phyloP scores from a whole-genome alignment of 2,329 filamentous ascomycete species.

The Hypoxylon sp. region DNA sequence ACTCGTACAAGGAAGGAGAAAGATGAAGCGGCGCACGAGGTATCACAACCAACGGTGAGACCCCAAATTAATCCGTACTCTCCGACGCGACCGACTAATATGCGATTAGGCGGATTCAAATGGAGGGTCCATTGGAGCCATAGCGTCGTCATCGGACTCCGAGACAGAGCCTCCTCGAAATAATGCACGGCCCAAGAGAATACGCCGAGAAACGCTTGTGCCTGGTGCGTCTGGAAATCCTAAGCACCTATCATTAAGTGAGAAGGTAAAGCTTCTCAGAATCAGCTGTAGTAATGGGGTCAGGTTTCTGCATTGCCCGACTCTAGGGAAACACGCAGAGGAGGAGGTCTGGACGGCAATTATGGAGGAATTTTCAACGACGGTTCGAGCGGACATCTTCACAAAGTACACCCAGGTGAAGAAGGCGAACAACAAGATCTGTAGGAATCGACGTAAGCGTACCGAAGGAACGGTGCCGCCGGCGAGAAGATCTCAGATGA shows the following conservation, averaged over 20 bases:
- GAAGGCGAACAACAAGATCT: slow-evolving; percentile 21
- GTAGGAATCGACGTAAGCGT: slow-evolving; percentile 32
- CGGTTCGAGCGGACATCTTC: slow-evolving; percentile 34
- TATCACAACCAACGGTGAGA: slow-evolving; percentile 3
- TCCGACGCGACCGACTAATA: background rate
- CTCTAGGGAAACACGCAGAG: slow-evolving; percentile 27
- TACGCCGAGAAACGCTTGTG: background rate
- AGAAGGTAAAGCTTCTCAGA: slow-evolving; percentile 39
- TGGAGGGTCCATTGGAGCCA: background rate
- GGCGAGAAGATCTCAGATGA: slow-evolving; percentile 17
- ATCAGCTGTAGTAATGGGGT: slow-evolving; percentile 27
- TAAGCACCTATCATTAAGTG: slow-evolving; percentile 17
- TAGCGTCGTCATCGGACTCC: background rate
- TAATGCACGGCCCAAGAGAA: background rate
- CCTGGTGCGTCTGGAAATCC: background rate
- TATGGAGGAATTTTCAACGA: slow-evolving; percentile 36
- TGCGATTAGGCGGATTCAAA: slow-evolving; percentile 1
- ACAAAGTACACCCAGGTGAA: slow-evolving; percentile 31
- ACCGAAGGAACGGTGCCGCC: slow-evolving; percentile 26
- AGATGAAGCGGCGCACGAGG: background rate
- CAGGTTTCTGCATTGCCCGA: slow-evolving; percentile 23
- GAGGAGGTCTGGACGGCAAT: slow-evolving; percentile 32
- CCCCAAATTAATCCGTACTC: background rate
- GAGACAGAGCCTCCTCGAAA: background rate
- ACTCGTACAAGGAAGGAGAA: background rate